These are phyloP conservation scores for Trichoderma atroviride DNA, from an alignment of 2,329 filamentous ascomycete species.

Conservation along the genomic window DNA sequence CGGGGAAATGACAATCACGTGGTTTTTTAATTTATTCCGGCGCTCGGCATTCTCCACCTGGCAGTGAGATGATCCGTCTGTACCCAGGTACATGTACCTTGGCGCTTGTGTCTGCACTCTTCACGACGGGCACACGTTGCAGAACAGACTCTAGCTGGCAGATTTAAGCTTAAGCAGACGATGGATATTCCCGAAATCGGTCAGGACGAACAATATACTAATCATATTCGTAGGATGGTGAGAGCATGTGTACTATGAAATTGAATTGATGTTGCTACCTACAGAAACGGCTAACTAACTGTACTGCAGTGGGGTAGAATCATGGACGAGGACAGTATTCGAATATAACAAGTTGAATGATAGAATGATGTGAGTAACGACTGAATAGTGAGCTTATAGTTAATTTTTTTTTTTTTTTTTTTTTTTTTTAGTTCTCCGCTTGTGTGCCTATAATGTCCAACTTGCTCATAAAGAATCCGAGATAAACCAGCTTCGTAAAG, in stretches of 20 bases:
- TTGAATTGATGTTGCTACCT: background rate
- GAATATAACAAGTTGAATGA: no score
- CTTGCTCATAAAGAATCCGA: background rate
- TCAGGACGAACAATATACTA: background rate
- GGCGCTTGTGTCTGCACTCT: background rate
- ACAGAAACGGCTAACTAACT: no score
- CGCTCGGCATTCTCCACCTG: background rate
- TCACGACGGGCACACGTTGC: background rate
- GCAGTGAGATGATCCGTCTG: background rate
- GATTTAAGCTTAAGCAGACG: background rate
- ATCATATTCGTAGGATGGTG: background rate
- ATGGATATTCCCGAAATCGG: background rate
- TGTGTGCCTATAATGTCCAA: background rate
- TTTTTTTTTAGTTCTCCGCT: background rate
- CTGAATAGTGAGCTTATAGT: no score
- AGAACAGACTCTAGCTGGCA: background rate
- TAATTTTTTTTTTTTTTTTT: no score
- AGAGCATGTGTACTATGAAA: background rate
- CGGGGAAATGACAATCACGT: constrained; percentile 14
- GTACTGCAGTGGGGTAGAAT: no score
- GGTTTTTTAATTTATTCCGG: background rate
- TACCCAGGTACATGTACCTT: no score
- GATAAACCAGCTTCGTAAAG: background rate
- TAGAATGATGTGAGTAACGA: no score
- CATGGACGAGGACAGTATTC: no score